Base-by-base conservation (phyloP, 1,139 yeast genomes). In the Taphrina flavorubra region DNA sequence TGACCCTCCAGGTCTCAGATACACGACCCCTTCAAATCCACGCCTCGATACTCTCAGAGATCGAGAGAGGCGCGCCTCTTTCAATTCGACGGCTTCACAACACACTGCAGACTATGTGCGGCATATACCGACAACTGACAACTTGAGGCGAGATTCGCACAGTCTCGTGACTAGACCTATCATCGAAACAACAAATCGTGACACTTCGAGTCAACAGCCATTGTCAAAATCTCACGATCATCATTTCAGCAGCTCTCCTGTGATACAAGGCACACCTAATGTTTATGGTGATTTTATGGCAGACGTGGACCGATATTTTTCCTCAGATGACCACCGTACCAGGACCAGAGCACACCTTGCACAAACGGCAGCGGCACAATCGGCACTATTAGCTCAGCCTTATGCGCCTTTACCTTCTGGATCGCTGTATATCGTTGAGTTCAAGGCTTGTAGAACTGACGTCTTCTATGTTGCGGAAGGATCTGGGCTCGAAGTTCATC, bases 381-480 rank as follows among this genome's bases (percentile, higher is more conserved):
- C 57, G 64, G 53, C 61, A 6, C 25, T 36, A 16, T 4, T 51
- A 18, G 16, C 64, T n/a, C 36, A 51, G 36, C 16, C 58, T 18
- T 18, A n/a, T 10, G 20, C 51, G 74, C 77, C 14, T 71, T 73
- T 65, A 18, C 56, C 60, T 18, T 13, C 31, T 16, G 64, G 66
- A n/a, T 59, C 56, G 25, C 79, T 88, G 60, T 87, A 87, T 65
- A 79, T 92, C 65, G 95, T 92, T 40, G 87, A 90, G 69, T 89
- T 94, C 79, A 94, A 95, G 77, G 89, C 91, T 37, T 94, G 96
- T 11, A 84, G 97, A 71, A 81, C 89, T 71, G 99, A 94, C 76
- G 89, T 92, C 2, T 87, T 91, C 73, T 88, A 88, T 74, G 80
- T 88, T 16, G 88, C 92, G 1, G 79, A 80, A 25, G 72, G 72